Conservation (phyloP, 768 basidiomycete genomes). For the Boletus bicolor region DNA sequence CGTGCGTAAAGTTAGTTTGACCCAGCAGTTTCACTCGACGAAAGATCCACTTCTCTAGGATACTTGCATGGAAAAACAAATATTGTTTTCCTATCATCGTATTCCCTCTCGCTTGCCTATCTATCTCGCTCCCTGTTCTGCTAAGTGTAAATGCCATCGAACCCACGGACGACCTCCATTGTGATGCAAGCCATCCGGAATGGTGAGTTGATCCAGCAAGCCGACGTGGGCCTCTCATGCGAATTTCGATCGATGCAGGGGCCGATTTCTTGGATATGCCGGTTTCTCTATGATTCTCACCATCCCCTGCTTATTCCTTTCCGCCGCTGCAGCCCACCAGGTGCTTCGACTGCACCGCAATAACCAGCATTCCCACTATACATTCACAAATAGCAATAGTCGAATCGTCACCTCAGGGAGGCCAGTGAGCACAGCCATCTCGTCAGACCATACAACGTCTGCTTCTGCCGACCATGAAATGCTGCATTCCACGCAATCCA, state of each 20-base stretch:
- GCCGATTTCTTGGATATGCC: constrained; percentile 61
- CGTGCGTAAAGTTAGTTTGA: constrained; percentile 11
- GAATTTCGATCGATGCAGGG: constrained; percentile 38
- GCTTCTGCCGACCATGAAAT: constrained; percentile 4
- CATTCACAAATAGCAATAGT: background rate
- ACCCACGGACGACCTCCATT: constrained; percentile 52
- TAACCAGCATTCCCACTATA: constrained; percentile 9
- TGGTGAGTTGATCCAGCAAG: constrained; percentile 42
- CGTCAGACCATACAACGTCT: constrained; percentile 23
- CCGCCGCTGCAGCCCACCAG: constrained; percentile 24
- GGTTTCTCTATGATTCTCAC: constrained; percentile 51
- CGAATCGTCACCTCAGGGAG: constrained; percentile 1
- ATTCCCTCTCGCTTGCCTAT: constrained; percentile 47
- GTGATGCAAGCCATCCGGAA: constrained; percentile 54
- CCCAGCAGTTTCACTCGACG: background rate
- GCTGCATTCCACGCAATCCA: background rate
- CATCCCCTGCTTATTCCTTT: constrained; percentile 51
- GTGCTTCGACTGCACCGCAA: constrained; percentile 22
- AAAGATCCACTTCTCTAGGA: constrained; percentile 28
- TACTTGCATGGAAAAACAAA: constrained; percentile 46
- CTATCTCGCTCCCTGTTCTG: constrained; percentile 41
- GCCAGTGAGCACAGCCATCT: constrained; percentile 14
- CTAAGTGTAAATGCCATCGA: constrained; percentile 43
- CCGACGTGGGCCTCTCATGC: background rate
- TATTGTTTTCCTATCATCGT: constrained; percentile 45